Base-by-base conservation (phyloP, 306 rosid genomes). In the Trifolium subterraneum region DNA sequence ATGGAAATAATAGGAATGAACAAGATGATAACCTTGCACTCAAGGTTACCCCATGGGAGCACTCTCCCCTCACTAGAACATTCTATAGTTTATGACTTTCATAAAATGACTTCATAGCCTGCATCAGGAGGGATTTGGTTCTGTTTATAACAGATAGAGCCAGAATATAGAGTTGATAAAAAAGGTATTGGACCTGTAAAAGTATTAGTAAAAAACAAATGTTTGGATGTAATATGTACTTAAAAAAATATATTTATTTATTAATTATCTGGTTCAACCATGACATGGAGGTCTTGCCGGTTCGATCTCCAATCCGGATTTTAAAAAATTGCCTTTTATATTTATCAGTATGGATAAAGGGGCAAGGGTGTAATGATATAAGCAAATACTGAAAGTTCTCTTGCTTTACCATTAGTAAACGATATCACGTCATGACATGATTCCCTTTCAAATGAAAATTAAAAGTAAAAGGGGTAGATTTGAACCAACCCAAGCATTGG, bases 401-500 rank as follows among this genome's bases (percentile, higher is more conserved):
- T 56, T 72, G 55, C 54, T 35, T 56, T 44, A 29, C 64, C 16
- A 31, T 7, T 11, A 29, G 20, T 8, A 29, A 29, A 29, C 4
- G 33, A 4, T 29, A 29, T 29, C 33, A 29, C 0, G 1, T 4
- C 33, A 29, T 29, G 33, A 4, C 33, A 29, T 29, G 33, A 4
- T 29, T 29, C 33, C 33, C 33, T 29, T 5, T 29, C 33, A 20
- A 62, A 25, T 27, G 56, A 71, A 31, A 54, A 31, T n/a, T 7
- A 68, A 41, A 63, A 70, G 42, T 18, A 33, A 11, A 55, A 67
- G 70, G 29, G 64, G 42, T 33, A 6, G 35, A 56, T 44, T 44
- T 18, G 23, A 67, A 25, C 62, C 35, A 19, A 63, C 23, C 64
- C 29, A 73, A 16, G 41, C 63, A 66, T 29, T 38, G 38, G 60